A percentile compares a stretch with the other conserved stretches of the same genome.
phyloP scores from a whole-genome alignment of 257 asterid species.

The Lithospermum erythrorhizon region DNA sequence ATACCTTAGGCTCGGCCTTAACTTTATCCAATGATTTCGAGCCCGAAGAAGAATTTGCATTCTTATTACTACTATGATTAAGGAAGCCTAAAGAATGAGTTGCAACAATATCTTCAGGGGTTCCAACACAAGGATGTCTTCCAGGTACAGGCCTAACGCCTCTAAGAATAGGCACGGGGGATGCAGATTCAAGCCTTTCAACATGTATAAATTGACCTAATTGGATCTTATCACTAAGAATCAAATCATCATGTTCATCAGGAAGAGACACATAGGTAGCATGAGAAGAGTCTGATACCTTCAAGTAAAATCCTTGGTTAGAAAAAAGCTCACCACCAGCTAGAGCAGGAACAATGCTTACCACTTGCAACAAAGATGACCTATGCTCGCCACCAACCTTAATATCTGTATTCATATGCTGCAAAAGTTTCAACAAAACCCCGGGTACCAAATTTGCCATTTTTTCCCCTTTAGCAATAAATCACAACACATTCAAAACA shows the following conservation, averaged over 20 bases:
- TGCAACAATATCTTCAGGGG: slow-evolving; percentile 87
- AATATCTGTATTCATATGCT: slow-evolving; percentile 96
- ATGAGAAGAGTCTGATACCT: slow-evolving; percentile 98
- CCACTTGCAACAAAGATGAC: slow-evolving; percentile 84
- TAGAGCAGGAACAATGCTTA: slow-evolving; percentile 90
- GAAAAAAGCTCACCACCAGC: slow-evolving; percentile 95
- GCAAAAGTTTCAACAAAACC: slow-evolving; percentile 80
- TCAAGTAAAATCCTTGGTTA: slow-evolving; percentile 86
- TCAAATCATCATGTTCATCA: slow-evolving; percentile 86
- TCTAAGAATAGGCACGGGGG: slow-evolving; percentile 82
- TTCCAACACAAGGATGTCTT: slow-evolving; percentile 94
- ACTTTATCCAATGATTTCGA: slow-evolving; percentile 32
- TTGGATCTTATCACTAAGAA: slow-evolving; percentile 88
- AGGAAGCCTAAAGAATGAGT: slow-evolving; percentile 82
- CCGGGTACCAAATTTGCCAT: slow-evolving; percentile 96
- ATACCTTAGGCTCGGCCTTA: slow-evolving; percentile 23
- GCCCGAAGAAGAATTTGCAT: slow-evolving; percentile 32
- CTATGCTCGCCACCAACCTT: slow-evolving; percentile 95
- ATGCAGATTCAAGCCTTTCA: slow-evolving; percentile 84
- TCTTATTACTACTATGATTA: slow-evolving; percentile 37
- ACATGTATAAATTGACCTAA: slow-evolving; percentile 90
- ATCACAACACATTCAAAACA: neutral
- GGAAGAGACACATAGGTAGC: slow-evolving; percentile 94
- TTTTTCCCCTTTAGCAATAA: slow-evolving; percentile 3
- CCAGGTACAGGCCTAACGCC: slow-evolving; percentile 89